These are phyloP conservation scores for Bertia moriformis DNA, from an alignment of 2,329 filamentous ascomycete genomes.

Conservation along the genomic window DNA sequence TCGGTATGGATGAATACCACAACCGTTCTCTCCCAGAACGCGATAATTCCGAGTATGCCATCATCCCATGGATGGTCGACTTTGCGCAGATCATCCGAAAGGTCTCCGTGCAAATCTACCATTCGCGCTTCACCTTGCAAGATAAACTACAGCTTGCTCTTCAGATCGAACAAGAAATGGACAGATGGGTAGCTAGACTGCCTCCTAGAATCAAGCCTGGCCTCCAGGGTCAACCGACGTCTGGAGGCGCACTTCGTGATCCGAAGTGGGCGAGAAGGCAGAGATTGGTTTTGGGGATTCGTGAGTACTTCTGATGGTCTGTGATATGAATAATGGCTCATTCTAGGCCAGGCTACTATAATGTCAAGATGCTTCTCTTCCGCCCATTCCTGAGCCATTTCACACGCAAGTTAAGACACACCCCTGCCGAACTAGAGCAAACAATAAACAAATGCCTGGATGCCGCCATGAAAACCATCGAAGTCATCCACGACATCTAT, in stretches of 20 bases:
- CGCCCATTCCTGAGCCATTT: conserved; percentile 17
- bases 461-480: conserved; percentile 20
- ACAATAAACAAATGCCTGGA: conserved; percentile 19
- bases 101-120: conserved; percentile 22
- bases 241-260: conserved; percentile 14
- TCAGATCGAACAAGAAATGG: conserved; percentile 18
- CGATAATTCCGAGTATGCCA: conserved; percentile 17
- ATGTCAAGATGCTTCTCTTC: conserved; percentile 22
- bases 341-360: conserved; percentile 19
- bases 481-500: conserved; percentile 21
- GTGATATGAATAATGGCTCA: too few species aligned
- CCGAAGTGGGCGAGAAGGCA: conserved; percentile 20
- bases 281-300: conserved; percentile 19
- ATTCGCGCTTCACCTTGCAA: conserved; percentile 14
- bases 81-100: conserved; percentile 21
- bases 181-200: conserved; percentile 16
- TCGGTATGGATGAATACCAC: conserved; percentile 31
- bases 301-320: too few species aligned
- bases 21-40: conserved; percentile 21
- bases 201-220: conserved; percentile 15
- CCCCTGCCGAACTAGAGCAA: conserved; percentile 11
- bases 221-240: conserved; percentile 8
- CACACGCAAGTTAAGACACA: conserved; percentile 11
- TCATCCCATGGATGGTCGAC: conserved; percentile 23
- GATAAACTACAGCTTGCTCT: conserved; percentile 18